Conservation (phyloP, 345 rosid genomes). For the Sonneratia alba region DNA sequence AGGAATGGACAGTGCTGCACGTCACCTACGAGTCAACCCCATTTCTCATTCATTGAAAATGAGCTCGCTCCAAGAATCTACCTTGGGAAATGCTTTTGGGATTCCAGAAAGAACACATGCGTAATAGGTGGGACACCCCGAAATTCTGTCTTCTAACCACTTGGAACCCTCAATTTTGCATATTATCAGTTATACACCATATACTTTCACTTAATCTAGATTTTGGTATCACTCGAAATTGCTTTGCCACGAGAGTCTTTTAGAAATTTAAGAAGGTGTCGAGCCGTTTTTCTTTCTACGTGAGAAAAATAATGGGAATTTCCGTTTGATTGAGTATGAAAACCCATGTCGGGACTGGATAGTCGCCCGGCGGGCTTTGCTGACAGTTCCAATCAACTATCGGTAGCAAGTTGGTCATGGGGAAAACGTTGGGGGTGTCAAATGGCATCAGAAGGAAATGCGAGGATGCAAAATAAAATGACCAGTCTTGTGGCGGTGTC, state of each 20-base stretch:
- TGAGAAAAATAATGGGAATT: too few species aligned
- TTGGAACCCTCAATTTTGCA: not conserved
- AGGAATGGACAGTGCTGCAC: not conserved
- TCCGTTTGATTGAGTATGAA: too few species aligned
- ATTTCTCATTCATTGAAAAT: not conserved
- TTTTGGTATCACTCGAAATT: not conserved
- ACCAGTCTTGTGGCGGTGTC: too few species aligned
- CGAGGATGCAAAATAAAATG: too few species aligned
- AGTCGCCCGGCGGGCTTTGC: too few species aligned
- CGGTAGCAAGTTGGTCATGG: not conserved
- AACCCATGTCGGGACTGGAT: too few species aligned
- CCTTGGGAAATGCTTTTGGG: slow-evolving; percentile 6
- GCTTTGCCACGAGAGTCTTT: too few species aligned
- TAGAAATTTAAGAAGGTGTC: not conserved
- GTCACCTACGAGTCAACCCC: slow-evolving; percentile 35
- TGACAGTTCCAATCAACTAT: too few species aligned
- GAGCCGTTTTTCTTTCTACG: too few species aligned
- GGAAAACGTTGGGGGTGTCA: not conserved
- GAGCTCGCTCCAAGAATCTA: slow-evolving; percentile 19
- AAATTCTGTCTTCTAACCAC: not conserved
- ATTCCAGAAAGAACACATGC: slow-evolving; percentile 9
- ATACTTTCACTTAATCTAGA: too few species aligned
- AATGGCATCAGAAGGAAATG: not conserved
- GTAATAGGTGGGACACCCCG: not conserved
- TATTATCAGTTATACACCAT: not conserved